These are phyloP conservation scores for Cucurbita maxima DNA, from an alignment of 306 rosid species.

Conservation along the genomic window DNA sequence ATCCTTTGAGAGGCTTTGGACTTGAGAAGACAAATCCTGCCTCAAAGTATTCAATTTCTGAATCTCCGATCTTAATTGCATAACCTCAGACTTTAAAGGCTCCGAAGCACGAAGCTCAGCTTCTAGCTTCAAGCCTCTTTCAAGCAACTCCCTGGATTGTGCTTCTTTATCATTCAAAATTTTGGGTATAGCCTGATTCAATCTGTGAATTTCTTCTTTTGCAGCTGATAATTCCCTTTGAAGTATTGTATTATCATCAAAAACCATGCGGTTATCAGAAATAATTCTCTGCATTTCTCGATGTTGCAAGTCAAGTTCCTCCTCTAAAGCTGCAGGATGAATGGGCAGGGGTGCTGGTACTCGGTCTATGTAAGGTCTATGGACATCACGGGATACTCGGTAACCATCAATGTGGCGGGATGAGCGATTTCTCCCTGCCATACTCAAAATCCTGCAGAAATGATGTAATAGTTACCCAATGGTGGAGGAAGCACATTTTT, in stretches of 20 bases:
- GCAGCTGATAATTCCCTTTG: constrained; percentile 29
- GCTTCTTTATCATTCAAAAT: constrained; percentile 23
- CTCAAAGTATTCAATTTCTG: constrained; percentile 20
- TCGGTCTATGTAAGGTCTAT: constrained; percentile 12
- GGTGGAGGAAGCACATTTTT: constrained; percentile 8
- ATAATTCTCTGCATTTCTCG: constrained; percentile 25
- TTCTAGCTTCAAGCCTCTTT: constrained; percentile 29
- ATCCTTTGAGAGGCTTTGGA: constrained; percentile 31
- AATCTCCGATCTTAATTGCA: constrained; percentile 28
- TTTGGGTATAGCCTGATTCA: constrained; percentile 23
- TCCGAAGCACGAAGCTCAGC: constrained; percentile 32
- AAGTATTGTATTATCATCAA: constrained; percentile 31
- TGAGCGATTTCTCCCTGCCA: constrained; percentile 28
- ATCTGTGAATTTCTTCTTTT: constrained; percentile 29
- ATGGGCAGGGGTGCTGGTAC: constrained; percentile 14
- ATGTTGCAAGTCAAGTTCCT: constrained; percentile 29
- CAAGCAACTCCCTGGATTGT: constrained; percentile 17
- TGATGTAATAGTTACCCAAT: neutral
- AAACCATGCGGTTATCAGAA: constrained; percentile 24
- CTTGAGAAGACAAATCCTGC: constrained; percentile 25
- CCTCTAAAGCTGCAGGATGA: constrained; percentile 32
- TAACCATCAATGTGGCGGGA: constrained; percentile 21
- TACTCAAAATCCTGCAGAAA: constrained; percentile 25
- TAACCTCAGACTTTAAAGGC: constrained; percentile 26
- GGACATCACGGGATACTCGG: constrained; percentile 22